Conservation (phyloP, 148 eudicot genomes). For the Rhododendron simsii region DNA sequence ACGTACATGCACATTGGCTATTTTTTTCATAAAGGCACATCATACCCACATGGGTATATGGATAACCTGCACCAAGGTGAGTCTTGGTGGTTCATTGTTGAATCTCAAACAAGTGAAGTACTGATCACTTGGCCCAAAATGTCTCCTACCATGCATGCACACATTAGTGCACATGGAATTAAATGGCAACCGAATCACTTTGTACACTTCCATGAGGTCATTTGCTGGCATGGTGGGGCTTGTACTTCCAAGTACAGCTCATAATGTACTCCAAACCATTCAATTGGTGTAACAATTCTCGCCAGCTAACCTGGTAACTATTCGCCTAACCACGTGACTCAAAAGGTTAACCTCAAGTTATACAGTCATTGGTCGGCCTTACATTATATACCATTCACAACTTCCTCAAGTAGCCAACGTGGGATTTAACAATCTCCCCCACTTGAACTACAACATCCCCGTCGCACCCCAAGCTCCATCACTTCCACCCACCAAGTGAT, state of each 20-base stretch:
- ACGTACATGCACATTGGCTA: background rate
- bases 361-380: no score
- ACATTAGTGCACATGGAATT: background rate
- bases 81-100: background rate
- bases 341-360: no score
- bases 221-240: background rate
- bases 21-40: background rate
- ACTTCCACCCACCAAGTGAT: no score
- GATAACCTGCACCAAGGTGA: background rate
- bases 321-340: no score
- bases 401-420: no score
- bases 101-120: background rate
- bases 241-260: background rate
- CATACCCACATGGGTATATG: background rate
- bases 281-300: background rate
- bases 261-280: background rate
- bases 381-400: no score
- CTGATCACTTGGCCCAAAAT: background rate
- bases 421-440: no score
- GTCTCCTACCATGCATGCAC: background rate
- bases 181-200: background rate
- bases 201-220: background rate
- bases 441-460: no score
- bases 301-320: no score
- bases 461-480: no score